Evolutionary conservation across 805 yeast species (phyloP), one percentile per base, ranked within the genome.

Genomic region (Kodamaea neixiangensis): DNA sequence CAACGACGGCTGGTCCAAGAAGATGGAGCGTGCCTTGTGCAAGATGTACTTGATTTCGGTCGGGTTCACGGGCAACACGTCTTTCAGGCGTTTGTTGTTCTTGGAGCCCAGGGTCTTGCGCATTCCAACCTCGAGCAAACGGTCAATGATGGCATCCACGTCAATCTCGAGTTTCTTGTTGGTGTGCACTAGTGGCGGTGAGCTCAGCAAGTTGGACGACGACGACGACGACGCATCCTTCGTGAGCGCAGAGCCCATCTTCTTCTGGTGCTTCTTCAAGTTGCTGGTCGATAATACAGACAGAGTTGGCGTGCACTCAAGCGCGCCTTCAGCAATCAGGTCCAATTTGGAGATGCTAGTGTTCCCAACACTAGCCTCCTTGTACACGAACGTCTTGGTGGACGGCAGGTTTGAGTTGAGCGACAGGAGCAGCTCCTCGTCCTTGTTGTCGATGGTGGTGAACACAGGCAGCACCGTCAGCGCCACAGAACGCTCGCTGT

Each of bases 141-240:
- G 80, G 44, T 82, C 85, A 55, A 87, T 86, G 22, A 85, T 77
- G 5, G 78, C 69, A 65, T 87, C 92, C 20, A 87, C 61, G 61
- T 86, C 81, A 38, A 82, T 58, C n/a, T 69, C 72, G 41, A 59
- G 44, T 42, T 56, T 58, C 48, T 59, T 60, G 33, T 46, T 54
- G 9, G 63, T 52, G 44, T 49, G 46, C 34, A 57, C 33, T 29
- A 59, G 44, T 1, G 68, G 67, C 7, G 68, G 68, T 7, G 68
- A 62, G 40, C 51, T 50, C 14, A 58, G 53, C n/a, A 64, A 57
- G 45, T 44, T 50, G n/a, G n/a, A n/a, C 9, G 65, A 54, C 11
- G 62, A 54, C 29, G 53, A 53, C 19, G 60, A 50, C 1, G 63
- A 53, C 15, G 54, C 48, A 21, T 49, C 49, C 22, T 52, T 49